Base-by-base conservation (phyloP, 768 basidiomycete genomes). In the Kondoa malvinella region DNA sequence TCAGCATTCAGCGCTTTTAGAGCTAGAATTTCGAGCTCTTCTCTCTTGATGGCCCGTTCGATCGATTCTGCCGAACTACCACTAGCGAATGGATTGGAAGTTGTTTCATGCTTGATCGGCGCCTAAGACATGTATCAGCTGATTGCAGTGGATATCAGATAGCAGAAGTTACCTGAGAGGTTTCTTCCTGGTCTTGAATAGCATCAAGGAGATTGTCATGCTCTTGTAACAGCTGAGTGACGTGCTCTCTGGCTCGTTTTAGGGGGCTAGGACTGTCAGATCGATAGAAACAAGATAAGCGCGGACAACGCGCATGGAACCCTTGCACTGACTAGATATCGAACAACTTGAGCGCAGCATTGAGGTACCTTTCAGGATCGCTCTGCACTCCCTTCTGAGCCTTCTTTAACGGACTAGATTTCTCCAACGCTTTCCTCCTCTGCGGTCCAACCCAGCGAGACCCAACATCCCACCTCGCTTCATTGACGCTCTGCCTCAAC, bases 401-500 rank as follows among this genome's bases (percentile, higher is more conserved):
- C 14, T 17, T 33, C 61, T 32, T 32, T 12, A 32, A n/a, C 15
- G n/a, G 61, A 63, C 61, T 63, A 3, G 61, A 4, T 25, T 33
- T 32, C 26, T 27, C 29, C 27, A 31, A 3, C 16, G 30, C 30
- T 25, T 27, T 3, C 12, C 61, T 27, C 32, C 61, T 63, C 31
- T 32, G 61, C 32, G 61, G 61, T 8, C 61, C 61, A 33, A 63
- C 29, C 12, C 29, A 17, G 32, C 61, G 27, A 21, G 29, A 14
- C 27, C 25, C 21, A 14, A 59, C 58, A 31, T 25, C 21, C 25
- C 29, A 29, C n/a, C 26, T 30, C 27, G 30, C 61, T 27, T 33
- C 61, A 33, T 16, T 33, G 16, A 63, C 16, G 32, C 61, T 63
- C 30, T 63, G 61, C 61, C 61, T 27, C 61, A 63, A 33, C n/a